phyloP scores from a whole-genome alignment of 208 protist genomes.

The Trypanosoma congolense region DNA sequence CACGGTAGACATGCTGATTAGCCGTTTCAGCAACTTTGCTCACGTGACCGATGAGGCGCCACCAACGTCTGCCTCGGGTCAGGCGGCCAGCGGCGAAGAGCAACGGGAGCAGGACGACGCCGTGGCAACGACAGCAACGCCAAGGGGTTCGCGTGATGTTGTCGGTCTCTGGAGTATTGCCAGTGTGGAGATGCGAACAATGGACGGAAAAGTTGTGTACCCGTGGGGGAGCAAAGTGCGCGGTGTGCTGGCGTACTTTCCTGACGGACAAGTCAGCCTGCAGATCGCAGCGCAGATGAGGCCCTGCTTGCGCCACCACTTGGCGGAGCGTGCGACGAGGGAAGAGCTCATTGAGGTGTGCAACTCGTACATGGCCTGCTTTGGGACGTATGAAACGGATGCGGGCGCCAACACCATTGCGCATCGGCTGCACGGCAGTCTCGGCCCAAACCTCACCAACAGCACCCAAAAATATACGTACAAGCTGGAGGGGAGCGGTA shows the following conservation, averaged over 20 bases:
- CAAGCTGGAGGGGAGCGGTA: slow-evolving; percentile 7
- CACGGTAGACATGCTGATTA: slow-evolving; percentile 50
- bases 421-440: slow-evolving; percentile 18
- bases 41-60: slow-evolving; percentile 12
- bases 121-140: too few species aligned
- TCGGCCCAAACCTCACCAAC: slow-evolving; percentile 18
- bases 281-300: slow-evolving; percentile 35
- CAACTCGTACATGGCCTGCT: slow-evolving; percentile 57
- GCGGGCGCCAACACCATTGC: slow-evolving; percentile 21
- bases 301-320: slow-evolving; percentile 20
- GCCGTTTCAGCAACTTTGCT: slow-evolving; percentile 69
- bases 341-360: slow-evolving; percentile 63
- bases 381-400: slow-evolving; percentile 43
- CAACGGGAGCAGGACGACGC: background rate
- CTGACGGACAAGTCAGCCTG: slow-evolving; percentile 45
- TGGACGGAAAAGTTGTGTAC: slow-evolving; percentile 65
- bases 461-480: slow-evolving; percentile 20
- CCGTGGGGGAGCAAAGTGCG: slow-evolving; percentile 76
- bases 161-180: slow-evolving; percentile 60
- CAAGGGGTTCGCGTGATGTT: slow-evolving; percentile 20
- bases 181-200: slow-evolving; percentile 52
- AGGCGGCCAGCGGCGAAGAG: background rate
- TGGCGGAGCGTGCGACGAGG: slow-evolving; percentile 24
- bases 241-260: slow-evolving; percentile 59
- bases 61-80: background rate